Percentiles rank a stretch among this genome's conserved stretches.
Evolutionary conservation across 1,139 yeast species (phyloP).

Genomic region (Scheffersomyces illinoinensis): DNA sequence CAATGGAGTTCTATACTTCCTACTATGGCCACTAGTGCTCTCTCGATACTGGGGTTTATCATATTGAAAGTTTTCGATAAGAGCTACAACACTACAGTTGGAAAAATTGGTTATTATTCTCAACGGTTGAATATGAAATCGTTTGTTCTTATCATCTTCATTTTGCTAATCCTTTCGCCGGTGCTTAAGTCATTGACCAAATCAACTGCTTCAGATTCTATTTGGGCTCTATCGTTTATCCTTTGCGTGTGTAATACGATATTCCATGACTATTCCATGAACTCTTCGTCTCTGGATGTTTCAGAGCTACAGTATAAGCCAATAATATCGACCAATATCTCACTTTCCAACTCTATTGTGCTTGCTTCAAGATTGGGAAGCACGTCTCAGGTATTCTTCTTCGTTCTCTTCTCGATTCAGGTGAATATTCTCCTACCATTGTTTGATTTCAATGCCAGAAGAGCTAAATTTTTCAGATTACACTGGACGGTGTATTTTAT

Average conservation of each 20-base stretch:
- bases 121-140: constrained; percentile 49
- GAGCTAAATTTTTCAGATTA: constrained; percentile 22
- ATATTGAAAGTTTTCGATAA: constrained; percentile 12
- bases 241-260: constrained; percentile 66
- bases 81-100: constrained; percentile 7
- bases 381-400: constrained; percentile 78
- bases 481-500: constrained; percentile 37
- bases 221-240: constrained; percentile 90
- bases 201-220: constrained; percentile 90
- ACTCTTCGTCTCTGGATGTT: constrained; percentile 11
- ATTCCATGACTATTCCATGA: constrained; percentile 65
- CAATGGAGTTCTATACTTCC: constrained; percentile 48
- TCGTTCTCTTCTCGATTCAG: constrained; percentile 72
- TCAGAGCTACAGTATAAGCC: constrained; percentile 43
- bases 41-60: constrained; percentile 32
- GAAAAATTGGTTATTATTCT: neutral
- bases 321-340: constrained; percentile 77
- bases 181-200: constrained; percentile 84
- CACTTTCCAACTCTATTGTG: constrained; percentile 85
- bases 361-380: constrained; percentile 80
- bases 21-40: constrained; percentile 24
- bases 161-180: constrained; percentile 80
- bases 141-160: constrained; percentile 64
- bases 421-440: constrained; percentile 72
- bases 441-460: constrained; percentile 61